Evolutionary conservation across 73 alveolate genomes (phyloP).

Genomic region (Halteria grandinella): DNA sequence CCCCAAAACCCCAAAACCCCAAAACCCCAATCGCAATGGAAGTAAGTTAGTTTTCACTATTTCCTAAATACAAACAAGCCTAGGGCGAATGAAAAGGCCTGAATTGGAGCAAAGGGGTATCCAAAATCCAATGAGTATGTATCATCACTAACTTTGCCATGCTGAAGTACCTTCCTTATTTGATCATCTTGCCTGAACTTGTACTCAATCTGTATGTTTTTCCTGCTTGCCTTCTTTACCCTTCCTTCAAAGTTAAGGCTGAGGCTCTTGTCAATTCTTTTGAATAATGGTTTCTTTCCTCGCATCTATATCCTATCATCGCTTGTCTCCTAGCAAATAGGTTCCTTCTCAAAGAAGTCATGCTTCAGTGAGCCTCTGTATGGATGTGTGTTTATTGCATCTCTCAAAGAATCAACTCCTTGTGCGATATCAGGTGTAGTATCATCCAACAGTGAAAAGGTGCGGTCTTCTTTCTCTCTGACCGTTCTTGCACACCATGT

Average conservation of each 20-base stretch:
- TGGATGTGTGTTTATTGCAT: not conserved
- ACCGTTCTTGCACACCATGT: constrained; percentile 9
- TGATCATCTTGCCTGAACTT: constrained; percentile 26
- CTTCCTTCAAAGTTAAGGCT: constrained; percentile 42
- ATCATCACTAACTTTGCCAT: constrained; percentile 31
- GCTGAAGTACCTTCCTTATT: constrained; percentile 8
- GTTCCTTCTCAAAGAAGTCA: not conserved
- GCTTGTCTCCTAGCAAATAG: not conserved
- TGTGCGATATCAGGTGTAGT: too few relatives aligned
- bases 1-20: too few relatives aligned
- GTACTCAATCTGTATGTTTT: constrained; percentile 28
- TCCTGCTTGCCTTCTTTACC: constrained; percentile 32
- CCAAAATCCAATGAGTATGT: constrained; percentile 28
- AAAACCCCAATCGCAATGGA: too few relatives aligned
- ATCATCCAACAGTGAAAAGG: constrained; percentile 20
- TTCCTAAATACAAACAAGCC: constrained; percentile 23
- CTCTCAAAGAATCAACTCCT: too few relatives aligned
- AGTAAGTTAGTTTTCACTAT: too few relatives aligned
- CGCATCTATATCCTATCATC: constrained; percentile 17
- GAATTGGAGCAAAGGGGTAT: constrained; percentile 10
- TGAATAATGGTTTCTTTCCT: constrained; percentile 34
- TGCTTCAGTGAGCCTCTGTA: constrained; percentile 13
- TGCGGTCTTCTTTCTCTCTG: not conserved
- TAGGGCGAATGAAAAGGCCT: constrained; percentile 32
- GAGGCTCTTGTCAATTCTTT: constrained; percentile 21